Base-by-base conservation (phyloP, 1,284 basidiomycete genomes). In the Lignosus rhinocerotis region DNA sequence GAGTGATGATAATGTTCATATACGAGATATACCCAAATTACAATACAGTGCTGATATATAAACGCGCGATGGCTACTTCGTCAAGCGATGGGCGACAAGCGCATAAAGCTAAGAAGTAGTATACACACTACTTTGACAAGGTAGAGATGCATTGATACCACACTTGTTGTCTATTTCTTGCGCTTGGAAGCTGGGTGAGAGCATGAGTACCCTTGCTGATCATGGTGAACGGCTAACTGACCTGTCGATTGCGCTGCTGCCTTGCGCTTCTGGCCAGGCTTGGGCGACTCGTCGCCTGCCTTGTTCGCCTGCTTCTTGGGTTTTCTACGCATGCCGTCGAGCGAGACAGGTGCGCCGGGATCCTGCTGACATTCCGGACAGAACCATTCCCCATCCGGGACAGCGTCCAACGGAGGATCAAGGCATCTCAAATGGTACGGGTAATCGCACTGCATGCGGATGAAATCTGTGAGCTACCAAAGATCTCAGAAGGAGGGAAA, bases 351-450 rank as follows among this genome's bases (percentile, higher is more conserved):
- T 6, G 71, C 73, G 32, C 72, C 75, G 0, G 74, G 74, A 12
- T 69, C 67, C 14, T 72, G 69, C 41, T 68, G 69, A 63, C 93
- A 96, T 50, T 81, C 77, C 0, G 90, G 86, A 68, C 93, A 96
- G 80, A 95, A 96, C 94, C 94, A 96, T 72, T 95, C 92, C 38
- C 92, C 95, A 21, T 93, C 91, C 0, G 96, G 96, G 14, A 96
- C 77, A 1, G 79, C 84, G 14, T 76, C 70, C 50, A 98, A 75
- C 3, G 93, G 92, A 7, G 94, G 95, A 34, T 79, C 75, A 49
- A 96, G 81, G 72, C 95, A 98, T 4, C 79, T 79, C 12, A 92
- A 77, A 71, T 98, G 95, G 71, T 91, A 97, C 0, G 94, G 93
- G 47, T 83, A 81, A 69, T 98, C 95, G 71, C 95, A 98, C 89